Evolutionary conservation across 139 green algal species (phyloP), one percentile per base, ranked within the genome.

Genomic region (Coelastrella sp.): DNA sequence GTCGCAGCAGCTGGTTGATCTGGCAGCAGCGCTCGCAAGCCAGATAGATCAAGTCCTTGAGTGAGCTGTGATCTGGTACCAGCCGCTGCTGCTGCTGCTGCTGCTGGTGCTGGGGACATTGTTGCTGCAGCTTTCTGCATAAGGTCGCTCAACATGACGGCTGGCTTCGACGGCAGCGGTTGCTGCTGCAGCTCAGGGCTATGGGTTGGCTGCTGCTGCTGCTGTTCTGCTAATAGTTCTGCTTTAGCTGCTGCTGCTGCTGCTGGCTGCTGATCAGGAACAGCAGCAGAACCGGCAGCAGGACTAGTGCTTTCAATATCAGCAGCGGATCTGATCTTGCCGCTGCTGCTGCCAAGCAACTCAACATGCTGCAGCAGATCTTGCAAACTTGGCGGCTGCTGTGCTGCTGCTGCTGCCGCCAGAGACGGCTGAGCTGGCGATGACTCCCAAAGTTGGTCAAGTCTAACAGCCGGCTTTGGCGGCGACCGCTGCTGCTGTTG

Each of bases 401-500:
- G 3, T 57, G 6, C 66, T 80, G 66, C 83, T 89, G 83, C 83
- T 89, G 83, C 66, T 89, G 83, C 22, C 79, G 82, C 32, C 71
- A 11, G 32, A 47, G 32, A 47, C 32, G 32, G 32, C 32, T 47
- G 32, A 47, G 32, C 32, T 47, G 32, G 32, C 32, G 1, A 47
- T 47, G 32, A 47, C 32, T 47, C 32, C 32, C 32, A 47, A 47
- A 47, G 32, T 1, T 47, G 32, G 32, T 47, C 32, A 47, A 47
- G 32, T 47, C 32, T 47, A 1, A 47, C 32, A 47, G 32, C 32
- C 32, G 32, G 32, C 32, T 47, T 47, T 47, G 32, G 32, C 32
- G 32, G 32, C 32, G 32, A 47, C 32, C 1, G 32, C 32, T 47
- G 32, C 32, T 47, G 32, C 32, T 47, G 32, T 1, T 47, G 32